Base-by-base conservation (phyloP, 1,284 basidiomycete species). In the Trametes pubescens region DNA sequence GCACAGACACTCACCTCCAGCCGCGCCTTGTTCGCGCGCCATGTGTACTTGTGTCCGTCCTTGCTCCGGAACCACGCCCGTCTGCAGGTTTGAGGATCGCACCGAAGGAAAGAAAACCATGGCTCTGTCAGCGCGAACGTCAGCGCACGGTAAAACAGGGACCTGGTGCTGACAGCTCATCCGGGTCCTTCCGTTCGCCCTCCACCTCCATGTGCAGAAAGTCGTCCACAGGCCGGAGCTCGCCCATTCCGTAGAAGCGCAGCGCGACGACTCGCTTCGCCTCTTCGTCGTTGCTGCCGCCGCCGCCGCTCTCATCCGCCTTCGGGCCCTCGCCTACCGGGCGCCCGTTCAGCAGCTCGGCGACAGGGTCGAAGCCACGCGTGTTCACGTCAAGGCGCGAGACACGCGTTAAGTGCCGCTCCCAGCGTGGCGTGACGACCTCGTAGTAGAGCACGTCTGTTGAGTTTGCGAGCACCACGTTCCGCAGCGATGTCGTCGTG, bases 381-480 rank as follows among this genome's bases (percentile, higher is more conserved):
- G 69, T 70, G 60, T 77, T 75, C 29, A 73, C 70, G 62, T 79
- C 74, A 38, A 80, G 73, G 60, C 76, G 72, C 53, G 71, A 73
- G 38, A 82, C 71, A 53, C 73, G 77, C 65, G 81, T 82, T 63
- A 72, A 43, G 52, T 75, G 68, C 10, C 75, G 69, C 58, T 78
- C 78, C 80, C 81, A 80, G 51, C 75, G 73, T 7, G 78, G 80
- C 44, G 81, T 82, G 44, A 76, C 73, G 62, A 82, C 68, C 61
- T 81, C 81, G 65, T 79, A 83, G 73, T 79, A 79, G 61, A 79
- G 73, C 63, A 72, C 71, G 65, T 82, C 81, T 51, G 70, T 72
- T 40, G 69, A 70, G 62, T 78, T 80, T 37, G 81, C 74, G 64
- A 81, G 74, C 44, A 79, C 70, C 61, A 78, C 75, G 64, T 80